A percentile compares a stretch with the other conserved stretches of the same genome.
These are phyloP conservation scores for Tricholoma sp. DNA, from an alignment of 768 basidiomycete genomes.

Conservation along the genomic window DNA sequence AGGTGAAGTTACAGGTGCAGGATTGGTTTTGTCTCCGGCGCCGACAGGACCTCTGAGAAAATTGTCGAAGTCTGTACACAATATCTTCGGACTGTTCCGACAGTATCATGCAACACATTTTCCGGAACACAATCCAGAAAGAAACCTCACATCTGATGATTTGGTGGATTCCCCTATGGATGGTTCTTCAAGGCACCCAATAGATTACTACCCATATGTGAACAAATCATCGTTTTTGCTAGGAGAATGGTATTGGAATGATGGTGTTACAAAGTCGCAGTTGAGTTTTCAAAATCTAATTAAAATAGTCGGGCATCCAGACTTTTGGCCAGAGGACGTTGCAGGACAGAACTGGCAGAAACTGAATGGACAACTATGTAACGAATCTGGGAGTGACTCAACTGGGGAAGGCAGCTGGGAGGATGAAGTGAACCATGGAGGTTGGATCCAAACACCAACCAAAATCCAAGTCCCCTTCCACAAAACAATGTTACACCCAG, in stretches of 20 bases:
- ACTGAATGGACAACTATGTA: too few relatives aligned
- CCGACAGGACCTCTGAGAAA: neutral
- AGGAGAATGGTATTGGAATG: too few relatives aligned
- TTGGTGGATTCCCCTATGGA: neutral
- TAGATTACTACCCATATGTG: neutral
- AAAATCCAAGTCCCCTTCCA: slow-evolving; percentile 9
- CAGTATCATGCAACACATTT: neutral
- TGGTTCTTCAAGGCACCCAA: neutral
- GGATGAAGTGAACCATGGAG: slow-evolving; percentile 6
- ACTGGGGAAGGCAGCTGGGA: neutral
- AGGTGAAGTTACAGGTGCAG: too few relatives aligned
- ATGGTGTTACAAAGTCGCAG: too few relatives aligned
- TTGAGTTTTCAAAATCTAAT: too few relatives aligned
- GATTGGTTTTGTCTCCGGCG: too few relatives aligned
- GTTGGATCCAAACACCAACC: slow-evolving; percentile 10
- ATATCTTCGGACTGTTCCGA: neutral
- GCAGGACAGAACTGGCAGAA: neutral
- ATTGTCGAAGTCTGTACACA: neutral
- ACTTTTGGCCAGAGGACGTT: slow-evolving; percentile 4
- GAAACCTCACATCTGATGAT: neutral
- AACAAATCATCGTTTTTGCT: too few relatives aligned
- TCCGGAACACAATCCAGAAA: neutral
- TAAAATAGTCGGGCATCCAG: too few relatives aligned
- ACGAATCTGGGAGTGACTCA: neutral
- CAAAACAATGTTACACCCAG: too few relatives aligned